Conservation (phyloP, 2,329 filamentous ascomycete species). For the Trichocomaceae sp. region DNA sequence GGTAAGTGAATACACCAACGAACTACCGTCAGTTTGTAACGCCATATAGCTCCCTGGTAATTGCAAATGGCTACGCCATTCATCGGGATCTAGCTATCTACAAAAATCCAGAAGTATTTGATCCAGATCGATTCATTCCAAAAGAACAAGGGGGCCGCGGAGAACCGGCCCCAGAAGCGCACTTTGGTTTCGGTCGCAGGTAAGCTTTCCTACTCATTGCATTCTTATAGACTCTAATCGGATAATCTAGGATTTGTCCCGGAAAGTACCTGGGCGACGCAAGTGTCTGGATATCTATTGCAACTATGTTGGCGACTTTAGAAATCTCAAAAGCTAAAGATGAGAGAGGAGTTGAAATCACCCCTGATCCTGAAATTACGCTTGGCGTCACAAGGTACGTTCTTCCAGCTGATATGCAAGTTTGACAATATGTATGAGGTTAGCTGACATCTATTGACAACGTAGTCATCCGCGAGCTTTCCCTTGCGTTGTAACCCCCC, state of each 20-base stretch:
- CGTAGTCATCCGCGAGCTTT: neutral
- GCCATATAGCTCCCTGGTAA: conserved; percentile 27
- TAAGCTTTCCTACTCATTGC: neutral
- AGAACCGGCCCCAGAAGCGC: neutral
- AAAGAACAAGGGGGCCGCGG: neutral
- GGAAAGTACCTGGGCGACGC: neutral
- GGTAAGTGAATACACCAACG: neutral
- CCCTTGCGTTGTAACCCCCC: neutral
- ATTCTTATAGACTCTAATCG: neutral
- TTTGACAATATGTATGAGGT: neutral
- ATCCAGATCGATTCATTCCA: conserved; percentile 24
- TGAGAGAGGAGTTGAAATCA: neutral
- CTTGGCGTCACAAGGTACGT: neutral
- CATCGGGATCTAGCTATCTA: conserved; percentile 42
- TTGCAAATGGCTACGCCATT: conserved; percentile 43
- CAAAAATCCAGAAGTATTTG: conserved; percentile 27
- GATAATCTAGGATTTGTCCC: neutral
- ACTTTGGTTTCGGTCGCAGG: neutral
- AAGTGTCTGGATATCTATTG: neutral
- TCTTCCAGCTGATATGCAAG: neutral
- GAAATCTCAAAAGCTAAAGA: neutral
- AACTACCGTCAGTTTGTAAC: neutral
- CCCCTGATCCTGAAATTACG: neutral
- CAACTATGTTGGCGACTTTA: conserved; percentile 10
- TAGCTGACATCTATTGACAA: neutral